Base-by-base conservation (phyloP, 176 grass and related monocot species). In the Bromus sterilis region DNA sequence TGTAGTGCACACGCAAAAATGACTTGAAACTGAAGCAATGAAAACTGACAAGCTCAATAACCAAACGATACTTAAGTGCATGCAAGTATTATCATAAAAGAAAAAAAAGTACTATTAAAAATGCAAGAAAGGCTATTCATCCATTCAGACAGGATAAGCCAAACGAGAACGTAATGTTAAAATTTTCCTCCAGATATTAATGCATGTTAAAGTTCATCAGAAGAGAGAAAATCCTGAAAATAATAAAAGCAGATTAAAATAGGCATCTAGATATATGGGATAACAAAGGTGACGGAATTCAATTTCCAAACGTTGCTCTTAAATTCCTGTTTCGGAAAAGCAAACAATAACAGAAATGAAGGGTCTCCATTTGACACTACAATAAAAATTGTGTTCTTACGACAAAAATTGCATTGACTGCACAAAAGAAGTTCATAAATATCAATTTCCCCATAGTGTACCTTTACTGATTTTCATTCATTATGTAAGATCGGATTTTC, bases 1-100 rank as follows among this genome's bases (percentile, higher is more conserved):
- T 61, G 69, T 59, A 5, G 28, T 33, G 20, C 46, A 37, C 43
- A 40, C 41, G 7, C 21, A 14, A 14, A 83, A 48, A 71, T 46
- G 51, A 60, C 53, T 80, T 80, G 68, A 42, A 80, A 40, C 43
- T 73, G 9, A 72, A 56, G 10, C 34, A 64, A 78, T 63, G 11
- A 51, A 36, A 83, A 26, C 11, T 73, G 23, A 62, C 3, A 29
- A 49, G 62, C 35, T 58, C 57, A 16, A 42, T 11, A 5, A 76
- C 30, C 56, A 4, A 3, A 66, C 36, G 18, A 20, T 69, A 33
- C 15, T 8, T 10, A 28, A 55, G 43, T 30, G 8, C 15, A n/a
- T 31, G 25, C 46, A 87, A 49, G 37, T 28, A 68, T 68, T 64
- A 33, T 33, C 37, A 39, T 26, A 71, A 42, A 40, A 71, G 67